phyloP scores from a whole-genome alignment of 1,139 yeast genomes.

The Chernovozyma aurita region DNA sequence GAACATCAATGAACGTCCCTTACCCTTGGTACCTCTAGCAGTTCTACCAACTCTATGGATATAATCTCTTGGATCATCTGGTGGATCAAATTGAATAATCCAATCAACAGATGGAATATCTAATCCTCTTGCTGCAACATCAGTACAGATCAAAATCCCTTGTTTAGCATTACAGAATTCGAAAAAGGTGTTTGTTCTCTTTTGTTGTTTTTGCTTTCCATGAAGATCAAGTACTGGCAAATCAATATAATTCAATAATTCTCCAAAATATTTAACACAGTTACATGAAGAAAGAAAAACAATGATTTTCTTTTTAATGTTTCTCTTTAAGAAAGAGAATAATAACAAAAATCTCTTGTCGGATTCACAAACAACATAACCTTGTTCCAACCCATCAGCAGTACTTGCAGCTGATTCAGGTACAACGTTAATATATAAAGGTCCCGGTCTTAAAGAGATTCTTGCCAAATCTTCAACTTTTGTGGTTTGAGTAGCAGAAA shows the following conservation, averaged over 20 bases:
- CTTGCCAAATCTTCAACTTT: conserved; percentile 98
- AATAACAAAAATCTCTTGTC: conserved; percentile 87
- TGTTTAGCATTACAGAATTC: conserved; percentile 96
- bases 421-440: conserved; percentile 91
- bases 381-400: conserved; percentile 96
- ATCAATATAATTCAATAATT: conserved; percentile 89
- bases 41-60: conserved; percentile 98
- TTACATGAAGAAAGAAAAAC: conserved; percentile 95
- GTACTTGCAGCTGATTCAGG: conserved; percentile 81
- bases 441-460: conserved; percentile 92
- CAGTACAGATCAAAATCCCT: conserved; percentile 91
- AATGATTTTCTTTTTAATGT: conserved; percentile 83
- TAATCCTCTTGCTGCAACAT: conserved; percentile 97
- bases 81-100: conserved; percentile 97
- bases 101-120: conserved; percentile 97
- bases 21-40: conserved; percentile 89
- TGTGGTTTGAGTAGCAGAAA: conserved; percentile 97
- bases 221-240: conserved; percentile 93
- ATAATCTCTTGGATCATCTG: conserved; percentile 98
- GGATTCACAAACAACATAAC: conserved; percentile 95
- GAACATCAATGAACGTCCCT: conserved; percentile 93
- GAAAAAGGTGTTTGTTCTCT: conserved; percentile 94
- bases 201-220: conserved; percentile 98
- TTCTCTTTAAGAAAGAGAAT: conserved; percentile 89
- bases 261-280: conserved; percentile 94